Evolutionary conservation across 169 alveolate genomes (phyloP).

Genomic region (Theileria luwenshuni): DNA sequence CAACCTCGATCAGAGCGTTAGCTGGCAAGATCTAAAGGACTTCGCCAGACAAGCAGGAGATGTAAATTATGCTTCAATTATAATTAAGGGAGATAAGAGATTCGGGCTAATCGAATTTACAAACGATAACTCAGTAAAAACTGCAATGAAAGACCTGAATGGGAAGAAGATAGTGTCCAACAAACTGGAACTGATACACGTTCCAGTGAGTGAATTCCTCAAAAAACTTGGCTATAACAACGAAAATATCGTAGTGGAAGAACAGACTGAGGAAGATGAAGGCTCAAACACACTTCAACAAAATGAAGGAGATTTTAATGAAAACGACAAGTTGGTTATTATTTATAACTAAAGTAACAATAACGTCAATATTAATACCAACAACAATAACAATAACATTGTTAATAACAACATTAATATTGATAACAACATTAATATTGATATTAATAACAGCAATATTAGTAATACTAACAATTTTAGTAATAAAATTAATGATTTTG

Average conservation of each 20-base stretch:
- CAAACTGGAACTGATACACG: constrained; percentile 60
- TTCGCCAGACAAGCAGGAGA: constrained; percentile 85
- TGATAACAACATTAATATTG: too few relatives aligned
- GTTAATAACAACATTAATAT: too few relatives aligned
- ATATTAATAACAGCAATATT: too few relatives aligned
- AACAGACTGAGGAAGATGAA: not conserved
- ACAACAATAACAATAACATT: too few relatives aligned
- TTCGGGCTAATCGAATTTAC: constrained; percentile 81
- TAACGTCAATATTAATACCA: too few relatives aligned
- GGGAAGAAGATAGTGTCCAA: constrained; percentile 71
- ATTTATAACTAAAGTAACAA: not conserved
- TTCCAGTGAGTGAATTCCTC: constrained; percentile 60
- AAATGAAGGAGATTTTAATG: too few relatives aligned
- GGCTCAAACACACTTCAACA: too few relatives aligned
- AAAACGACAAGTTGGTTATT: not conserved
- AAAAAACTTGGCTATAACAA: constrained; percentile 1
- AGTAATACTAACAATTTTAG: too few relatives aligned
- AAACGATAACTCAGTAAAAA: constrained; percentile 70
- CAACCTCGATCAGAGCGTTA: constrained; percentile 81
- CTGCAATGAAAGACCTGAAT: constrained; percentile 74
- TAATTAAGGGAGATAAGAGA: constrained; percentile 71
- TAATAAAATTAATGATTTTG: not conserved
- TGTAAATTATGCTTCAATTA: constrained; percentile 79
- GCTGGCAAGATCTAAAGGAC: constrained; percentile 86
- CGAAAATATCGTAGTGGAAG: not conserved